Base-by-base conservation (phyloP, 371 early-diverging fungal genomes). In the Apophysomyces ossiformis region DNA sequence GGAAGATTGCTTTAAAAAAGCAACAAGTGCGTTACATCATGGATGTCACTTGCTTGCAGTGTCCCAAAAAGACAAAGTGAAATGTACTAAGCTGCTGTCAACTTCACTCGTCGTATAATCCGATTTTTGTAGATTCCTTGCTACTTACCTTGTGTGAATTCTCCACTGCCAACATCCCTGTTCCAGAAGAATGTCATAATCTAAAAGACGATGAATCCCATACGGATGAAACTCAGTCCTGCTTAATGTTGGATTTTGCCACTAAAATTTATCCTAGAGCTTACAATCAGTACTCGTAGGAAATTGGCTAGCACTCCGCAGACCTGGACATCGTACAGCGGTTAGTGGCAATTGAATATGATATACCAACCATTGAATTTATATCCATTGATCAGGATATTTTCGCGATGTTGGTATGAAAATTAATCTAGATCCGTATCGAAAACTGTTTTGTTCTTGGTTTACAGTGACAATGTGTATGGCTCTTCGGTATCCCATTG, bases 271-370 rank as follows among this genome's bases (percentile, higher is more conserved):
- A 12, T 7, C 8, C 13, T 45, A 6, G 13, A 45, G 16, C 46
- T 12, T 13, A n/a, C 16, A 45, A 50, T 32, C 1, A 18, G 5
- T 47, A 7, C 18, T 47, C 47, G 26, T 45, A 65, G 66, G 18
- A 15, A 59, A 37, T 37, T 65, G 26, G 66, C 66, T 39, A 37
- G 66, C 39, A 60, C 60, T 1, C 66, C 66, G 13, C 66, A 65
- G 37, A 65, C 66, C 32, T 65, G 66, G 66, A 65, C 66, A 26
- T 58, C 66, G 11, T 65, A 57, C 46, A 65, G 66, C 39, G 66
- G 66, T 65, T 50, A 9, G 54, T 50, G 13, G 35, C 2, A 7
- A 18, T 26, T 7, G 54, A 21, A 21, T 4, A 21, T 50, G 18
- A 7, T 7, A 18, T 50, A 21, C 6, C 2, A 37, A 9, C 0